These are phyloP conservation scores for Mortierella hygrophila DNA, from an alignment of 192 early-diverging fungal genomes.

Conservation along the genomic window DNA sequence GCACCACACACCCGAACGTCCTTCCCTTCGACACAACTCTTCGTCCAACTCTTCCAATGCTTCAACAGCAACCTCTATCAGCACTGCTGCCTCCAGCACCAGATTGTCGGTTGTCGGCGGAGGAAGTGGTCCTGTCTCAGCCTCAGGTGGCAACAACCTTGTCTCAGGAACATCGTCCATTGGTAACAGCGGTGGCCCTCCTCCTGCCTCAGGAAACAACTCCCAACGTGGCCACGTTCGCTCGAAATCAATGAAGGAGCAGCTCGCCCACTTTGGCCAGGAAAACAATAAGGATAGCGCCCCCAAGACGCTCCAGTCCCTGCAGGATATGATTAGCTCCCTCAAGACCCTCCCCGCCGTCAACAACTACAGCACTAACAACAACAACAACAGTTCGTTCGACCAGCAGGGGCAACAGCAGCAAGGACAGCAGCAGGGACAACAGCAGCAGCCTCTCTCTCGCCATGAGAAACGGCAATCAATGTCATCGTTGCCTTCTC, in stretches of 20 bases:
- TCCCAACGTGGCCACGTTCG: conserved; percentile 30
- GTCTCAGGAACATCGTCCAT: neutral
- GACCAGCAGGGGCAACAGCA: neutral
- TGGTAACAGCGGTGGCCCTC: neutral
- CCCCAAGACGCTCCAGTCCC: conserved; percentile 60
- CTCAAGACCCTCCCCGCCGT: conserved; percentile 62
- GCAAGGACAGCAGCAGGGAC: neutral
- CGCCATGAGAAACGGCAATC: conserved; percentile 53
- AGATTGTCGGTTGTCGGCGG: neutral
- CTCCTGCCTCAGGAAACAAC: neutral
- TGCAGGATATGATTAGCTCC: conserved; percentile 70
- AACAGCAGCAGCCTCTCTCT: conserved; percentile 12
- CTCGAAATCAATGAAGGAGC: conserved; percentile 52
- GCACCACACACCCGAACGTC: neutral
- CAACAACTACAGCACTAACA: conserved; percentile 1
- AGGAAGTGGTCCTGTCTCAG: neutral
- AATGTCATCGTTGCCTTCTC: conserved; percentile 47
- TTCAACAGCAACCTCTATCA: neutral
- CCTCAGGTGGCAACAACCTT: neutral
- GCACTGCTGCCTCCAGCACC: neutral
- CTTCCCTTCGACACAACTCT: conserved; percentile 10
- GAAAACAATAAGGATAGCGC: conserved; percentile 42
- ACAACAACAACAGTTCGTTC: conserved; percentile 6
- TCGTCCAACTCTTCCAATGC: conserved; percentile 1
- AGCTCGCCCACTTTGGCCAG: conserved; percentile 52